Base-by-base conservation (phyloP, 257 asterid species). In the Scutellaria barbata region DNA sequence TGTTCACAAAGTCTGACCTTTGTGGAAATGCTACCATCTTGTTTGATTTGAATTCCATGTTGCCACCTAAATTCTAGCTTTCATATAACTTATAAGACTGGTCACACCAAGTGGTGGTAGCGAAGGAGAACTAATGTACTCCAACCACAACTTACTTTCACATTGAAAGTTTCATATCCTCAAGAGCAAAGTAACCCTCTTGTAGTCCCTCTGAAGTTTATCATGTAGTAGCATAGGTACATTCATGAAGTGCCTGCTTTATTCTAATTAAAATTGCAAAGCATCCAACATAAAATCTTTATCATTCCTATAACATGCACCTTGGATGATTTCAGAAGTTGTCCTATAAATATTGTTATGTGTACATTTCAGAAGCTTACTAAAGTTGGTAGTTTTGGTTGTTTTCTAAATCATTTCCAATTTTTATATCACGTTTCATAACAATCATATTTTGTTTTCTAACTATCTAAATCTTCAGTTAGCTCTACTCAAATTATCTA, bases 401-500 rank as follows among this genome's bases (percentile, higher is more conserved):
- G 1, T 40, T 61, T 48, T 69, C 10, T 37, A 42, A 59, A 43
- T 66, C 73, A 6, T 61, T 55, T 25, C 58, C 74, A 50, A 55
- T 55, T 48, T 43, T 48, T 71, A 65, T 63, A 51, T 76, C 35
- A 58, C 63, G 35, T 56, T 70, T 35, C 40, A 10, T 68, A 43
- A 41, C 60, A 56, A 72, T 13, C 63, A 61, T 77, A 39, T 18
- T 50, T 58, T 14, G 43, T 65, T 47, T 57, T 40, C 35, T 40
- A 13, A 37, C 61, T 48, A 58, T 77, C 61, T 60, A 17, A 52
- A 40, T 42, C 20, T 35, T 60, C 18, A 58, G 18, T 66, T 67
- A 22, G 45, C 75, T 73, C 68, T 69, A 63, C 69, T 67, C 52
- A 40, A 25, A 66, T 52, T 51, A 47, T 78, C 68, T 71, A 51